Base-by-base conservation (phyloP, 441 rosid species). In the Erysimum cheiri region DNA sequence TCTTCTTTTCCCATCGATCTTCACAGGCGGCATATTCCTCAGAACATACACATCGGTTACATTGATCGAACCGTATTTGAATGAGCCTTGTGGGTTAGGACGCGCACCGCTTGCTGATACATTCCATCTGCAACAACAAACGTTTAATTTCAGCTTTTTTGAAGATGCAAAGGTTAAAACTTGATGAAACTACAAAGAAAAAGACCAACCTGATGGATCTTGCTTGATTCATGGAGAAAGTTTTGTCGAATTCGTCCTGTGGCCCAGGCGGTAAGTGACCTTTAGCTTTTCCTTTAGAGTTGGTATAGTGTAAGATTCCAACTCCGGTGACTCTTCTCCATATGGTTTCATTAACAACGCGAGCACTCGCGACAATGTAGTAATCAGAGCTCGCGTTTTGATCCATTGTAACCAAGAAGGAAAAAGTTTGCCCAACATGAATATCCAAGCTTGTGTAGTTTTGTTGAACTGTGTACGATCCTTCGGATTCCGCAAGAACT, bases 321-420 rank as follows among this genome's bases (percentile, higher is more conserved):
- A 95, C 98, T 49, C 99, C 99, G 6, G 97, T 92, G 63, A 95
- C 99, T 75, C 87, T 84, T 80, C 84, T 80, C 98, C 99, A 95
- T 31, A 32, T 80, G 8, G 97, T 76, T 81, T 87, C 95, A 70
- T 95, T 95, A 52, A 90, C 97, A 71, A 92, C 78, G 56, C 99
- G 83, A 12, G 99, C 96, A 31, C 98, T 94, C 6, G 98, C 99
- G 14, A 90, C 97, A 81, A 94, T 87, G 82, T 94, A 94, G 87
- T 94, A 94, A 78, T 94, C 98, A 19, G 84, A 19, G 70, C 96
- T 92, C 17, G 98, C 96, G 39, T 94, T 94, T 78, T 94, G 98
- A 79, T 94, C 97, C 90, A 84, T 95, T 26, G 96, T 90, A 35
- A 95, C 84, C 78, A 95, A 80, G 68, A 95, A 95, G 1, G 98